Conservation (phyloP, 352 stramenopile genomes). For the Thraustochytrium aureum region DNA sequence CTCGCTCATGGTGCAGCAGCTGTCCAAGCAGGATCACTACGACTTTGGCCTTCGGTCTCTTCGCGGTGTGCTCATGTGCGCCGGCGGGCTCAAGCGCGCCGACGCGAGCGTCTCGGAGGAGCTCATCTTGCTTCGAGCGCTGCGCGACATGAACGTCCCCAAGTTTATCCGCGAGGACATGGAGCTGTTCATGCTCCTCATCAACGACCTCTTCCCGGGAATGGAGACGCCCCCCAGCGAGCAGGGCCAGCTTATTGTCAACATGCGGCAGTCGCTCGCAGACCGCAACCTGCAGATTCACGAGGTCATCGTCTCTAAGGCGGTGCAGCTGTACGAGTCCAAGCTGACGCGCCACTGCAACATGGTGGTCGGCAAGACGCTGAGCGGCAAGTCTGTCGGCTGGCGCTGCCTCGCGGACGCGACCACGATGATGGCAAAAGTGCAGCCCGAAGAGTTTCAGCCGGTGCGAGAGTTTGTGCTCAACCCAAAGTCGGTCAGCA, state of each 20-base stretch:
- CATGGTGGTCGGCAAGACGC: slow-evolving; percentile 92
- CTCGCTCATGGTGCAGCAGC: slow-evolving; percentile 87
- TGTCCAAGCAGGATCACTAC: slow-evolving; percentile 95
- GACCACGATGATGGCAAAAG: slow-evolving; percentile 68
- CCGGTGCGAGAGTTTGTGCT: slow-evolving; percentile 79
- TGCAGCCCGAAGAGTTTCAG: slow-evolving; percentile 62
- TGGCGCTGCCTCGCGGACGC: slow-evolving; percentile 81
- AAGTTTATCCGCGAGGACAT: slow-evolving; percentile 96
- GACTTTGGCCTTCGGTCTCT: slow-evolving; percentile 88
- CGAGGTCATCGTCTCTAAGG: slow-evolving; percentile 66
- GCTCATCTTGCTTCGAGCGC: slow-evolving; percentile 86
- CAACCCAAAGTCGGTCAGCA: slow-evolving; percentile 89
- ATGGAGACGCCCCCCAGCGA: slow-evolving; percentile 85
- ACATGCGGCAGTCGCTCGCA: slow-evolving; percentile 77
- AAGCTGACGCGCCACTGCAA: slow-evolving; percentile 93
- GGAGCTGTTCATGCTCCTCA: slow-evolving; percentile 87
- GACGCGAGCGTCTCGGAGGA: slow-evolving; percentile 87
- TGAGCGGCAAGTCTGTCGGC: slow-evolving; percentile 87
- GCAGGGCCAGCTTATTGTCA: slow-evolving; percentile 79
- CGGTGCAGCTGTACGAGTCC: slow-evolving; percentile 95
- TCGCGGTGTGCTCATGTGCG: slow-evolving; percentile 91
- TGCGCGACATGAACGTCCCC: slow-evolving; percentile 94
- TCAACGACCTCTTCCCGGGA: slow-evolving; percentile 91
- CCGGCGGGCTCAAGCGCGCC: slow-evolving; percentile 83
- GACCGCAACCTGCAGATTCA: slow-evolving; percentile 82